A percentile compares a stretch with the other conserved stretches of the same genome.
These are phyloP conservation scores for Sequoia sempervirens DNA, from an alignment of 75 land plant genomes.

Conservation along the genomic window DNA sequence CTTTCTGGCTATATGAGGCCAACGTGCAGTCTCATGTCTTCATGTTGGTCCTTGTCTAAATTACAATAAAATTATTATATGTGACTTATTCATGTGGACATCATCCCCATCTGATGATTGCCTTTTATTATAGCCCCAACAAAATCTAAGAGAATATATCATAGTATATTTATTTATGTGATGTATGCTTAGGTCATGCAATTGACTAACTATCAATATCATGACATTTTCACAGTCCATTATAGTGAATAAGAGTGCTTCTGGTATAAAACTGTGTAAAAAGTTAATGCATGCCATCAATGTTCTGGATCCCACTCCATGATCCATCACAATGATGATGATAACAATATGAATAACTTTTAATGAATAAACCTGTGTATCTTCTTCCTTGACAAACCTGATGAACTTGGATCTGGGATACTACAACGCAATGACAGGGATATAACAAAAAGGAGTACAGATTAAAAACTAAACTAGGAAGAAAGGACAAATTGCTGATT, in stretches of 20 bases:
- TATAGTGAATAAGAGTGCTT: no score
- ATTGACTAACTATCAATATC: neutral
- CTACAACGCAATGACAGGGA: neutral
- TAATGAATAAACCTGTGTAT: neutral
- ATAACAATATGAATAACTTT: neutral
- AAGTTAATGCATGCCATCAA: no score
- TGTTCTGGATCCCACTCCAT: no score
- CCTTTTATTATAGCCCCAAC: neutral
- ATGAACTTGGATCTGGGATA: neutral
- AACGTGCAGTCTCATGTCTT: neutral
- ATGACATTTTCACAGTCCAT: no score
- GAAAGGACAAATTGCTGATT: neutral
- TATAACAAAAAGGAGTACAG: neutral
- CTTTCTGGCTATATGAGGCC: neutral
- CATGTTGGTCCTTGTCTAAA: neutral
- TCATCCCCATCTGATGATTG: neutral
- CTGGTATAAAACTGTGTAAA: no score
- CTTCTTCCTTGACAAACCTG: neutral
- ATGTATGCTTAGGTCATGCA: neutral
- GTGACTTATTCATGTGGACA: neutral
- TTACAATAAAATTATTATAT: no score
- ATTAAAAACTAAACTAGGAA: neutral
- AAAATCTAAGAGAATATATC: neutral
- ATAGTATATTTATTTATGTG: no score
- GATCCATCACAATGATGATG: no score